Evolutionary conservation across 805 yeast genomes (phyloP).

Genomic region (Candida chilensis): DNA sequence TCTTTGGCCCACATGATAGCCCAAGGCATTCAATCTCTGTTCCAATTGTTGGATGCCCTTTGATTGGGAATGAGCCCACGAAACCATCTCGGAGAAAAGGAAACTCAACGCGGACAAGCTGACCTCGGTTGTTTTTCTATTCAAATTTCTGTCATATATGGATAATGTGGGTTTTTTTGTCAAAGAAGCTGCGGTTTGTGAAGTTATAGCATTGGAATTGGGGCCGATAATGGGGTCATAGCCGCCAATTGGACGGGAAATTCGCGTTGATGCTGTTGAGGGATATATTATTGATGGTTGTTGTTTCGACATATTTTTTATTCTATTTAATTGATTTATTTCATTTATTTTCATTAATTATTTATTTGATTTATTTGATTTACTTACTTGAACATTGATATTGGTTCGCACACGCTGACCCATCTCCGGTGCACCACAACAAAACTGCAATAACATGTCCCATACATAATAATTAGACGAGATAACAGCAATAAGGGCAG

Average conservation of each 20-base stretch:
- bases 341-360: too few relatives aligned
- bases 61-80: constrained; percentile 51
- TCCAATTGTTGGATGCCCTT: constrained; percentile 58
- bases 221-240: constrained; percentile 35
- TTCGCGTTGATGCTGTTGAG: neutral
- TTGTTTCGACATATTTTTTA: too few relatives aligned
- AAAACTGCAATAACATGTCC: too few relatives aligned
- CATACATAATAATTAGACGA: too few relatives aligned
- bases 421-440: too few relatives aligned
- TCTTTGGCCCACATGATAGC: constrained; percentile 71
- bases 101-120: constrained; percentile 60
- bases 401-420: too few relatives aligned
- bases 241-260: constrained; percentile 11
- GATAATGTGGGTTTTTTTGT: constrained; percentile 26
- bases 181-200: constrained; percentile 9
- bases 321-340: too few relatives aligned
- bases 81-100: constrained; percentile 62
- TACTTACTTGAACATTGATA: too few relatives aligned
- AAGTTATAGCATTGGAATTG: constrained; percentile 23
- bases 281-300: neutral
- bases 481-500: too few relatives aligned
- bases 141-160: constrained; percentile 63
- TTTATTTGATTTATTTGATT: too few relatives aligned
- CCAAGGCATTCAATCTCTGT: constrained; percentile 54
- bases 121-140: constrained; percentile 59